Evolutionary conservation across 1,284 basidiomycete genomes (phyloP), one percentile per base, ranked within the genome.

Genomic region (Coniferiporia sulphurascens): DNA sequence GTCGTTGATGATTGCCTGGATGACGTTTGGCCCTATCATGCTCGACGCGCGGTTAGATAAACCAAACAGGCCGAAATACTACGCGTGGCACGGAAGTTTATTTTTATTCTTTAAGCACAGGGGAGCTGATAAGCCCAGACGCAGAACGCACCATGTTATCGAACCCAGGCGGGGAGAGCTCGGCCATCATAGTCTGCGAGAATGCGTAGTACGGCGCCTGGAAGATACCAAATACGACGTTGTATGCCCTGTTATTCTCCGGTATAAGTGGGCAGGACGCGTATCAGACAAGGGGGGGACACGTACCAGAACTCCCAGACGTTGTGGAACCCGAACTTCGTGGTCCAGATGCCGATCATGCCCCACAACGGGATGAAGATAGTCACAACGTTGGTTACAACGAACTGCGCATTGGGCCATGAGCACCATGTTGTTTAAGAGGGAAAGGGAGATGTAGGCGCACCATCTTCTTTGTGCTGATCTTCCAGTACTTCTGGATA

Each of bases 171-270:
- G 90, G 89, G 21, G 86, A 83, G 12, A 93, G 78, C 68, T 93
- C 91, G 0, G 87, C 86, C 87, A 93, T 91, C 88, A 91, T 89
- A 0, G 91, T 91, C 72, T 92, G 89, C 17, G 87, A 82, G 68
- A 87, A 90, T 0, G 91, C 87, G 68, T 90, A 94, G 76, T 92
- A 94, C 0, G 92, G 91, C 7, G 90, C 91, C 72, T 93, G 91
- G 77, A 91, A 90, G 21, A 91, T 72, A 7, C 89, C 89, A 66
- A 89, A 91, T n/a, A 89, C 79, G 51, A 89, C 79, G 66, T 90
- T 91, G 73, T 91, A 90, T 43, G 81, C 82, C 87, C 85, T 84
- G 64, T n/a, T 12, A 19, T 4, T 15, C 15, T 34, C 36, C n/a
- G n/a, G 41, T 6, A 13, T 15, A 48, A 41, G 34, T 50, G 46